Conservation (phyloP, 768 basidiomycete species). For the Boletus coccyginus region DNA sequence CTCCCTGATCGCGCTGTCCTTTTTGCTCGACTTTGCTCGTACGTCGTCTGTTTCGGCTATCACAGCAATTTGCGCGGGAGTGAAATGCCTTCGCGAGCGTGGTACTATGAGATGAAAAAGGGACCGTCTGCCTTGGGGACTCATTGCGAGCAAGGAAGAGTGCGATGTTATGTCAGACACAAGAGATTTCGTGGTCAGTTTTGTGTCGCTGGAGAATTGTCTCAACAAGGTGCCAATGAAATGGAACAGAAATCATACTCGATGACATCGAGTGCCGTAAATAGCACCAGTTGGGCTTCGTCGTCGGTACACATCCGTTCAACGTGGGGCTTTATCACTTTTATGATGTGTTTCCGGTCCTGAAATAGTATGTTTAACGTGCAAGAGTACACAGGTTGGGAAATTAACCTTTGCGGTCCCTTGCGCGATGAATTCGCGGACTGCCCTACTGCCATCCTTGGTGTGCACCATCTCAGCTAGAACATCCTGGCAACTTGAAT, state of each 20-base stretch:
- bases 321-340: conserved; percentile 85
- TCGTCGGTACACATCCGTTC: conserved; percentile 86
- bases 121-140: conserved; percentile 75
- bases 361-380: conserved; percentile 21
- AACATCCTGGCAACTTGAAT: conserved; percentile 70
- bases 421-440: conserved; percentile 79
- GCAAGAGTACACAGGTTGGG: neutral
- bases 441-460: conserved; percentile 83
- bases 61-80: conserved; percentile 69
- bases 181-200: conserved; percentile 78
- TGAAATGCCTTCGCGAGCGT: conserved; percentile 82
- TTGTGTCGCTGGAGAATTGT: conserved; percentile 70
- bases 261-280: conserved; percentile 85
- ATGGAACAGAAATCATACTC: conserved; percentile 53
- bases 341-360: conserved; percentile 91
- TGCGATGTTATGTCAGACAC: conserved; percentile 63
- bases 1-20: conserved; percentile 57
- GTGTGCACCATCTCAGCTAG: conserved; percentile 94
- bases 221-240: neutral
- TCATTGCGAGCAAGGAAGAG: conserved; percentile 54
- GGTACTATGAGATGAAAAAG: conserved; percentile 83
- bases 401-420: conserved; percentile 74
- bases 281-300: conserved; percentile 86
- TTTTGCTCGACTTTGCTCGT: conserved; percentile 80
- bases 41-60: conserved; percentile 73